phyloP scores from a whole-genome alignment of 305 asterid genomes.

The Fraxinus dipetala region DNA sequence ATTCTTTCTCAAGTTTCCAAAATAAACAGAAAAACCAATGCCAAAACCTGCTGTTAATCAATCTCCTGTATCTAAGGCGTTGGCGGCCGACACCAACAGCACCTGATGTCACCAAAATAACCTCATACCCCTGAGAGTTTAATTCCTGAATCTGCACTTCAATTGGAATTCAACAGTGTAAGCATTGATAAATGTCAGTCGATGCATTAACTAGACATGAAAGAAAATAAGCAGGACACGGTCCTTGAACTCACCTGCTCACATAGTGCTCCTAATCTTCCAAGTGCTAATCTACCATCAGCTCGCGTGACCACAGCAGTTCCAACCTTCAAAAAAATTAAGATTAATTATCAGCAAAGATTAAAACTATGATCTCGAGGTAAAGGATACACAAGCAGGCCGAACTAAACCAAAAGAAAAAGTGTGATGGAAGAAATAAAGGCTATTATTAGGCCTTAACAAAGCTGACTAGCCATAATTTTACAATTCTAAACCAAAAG shows the following conservation, averaged over 20 bases:
- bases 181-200: slow-evolving; percentile 18
- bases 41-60: slow-evolving; percentile 77
- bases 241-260: slow-evolving; percentile 66
- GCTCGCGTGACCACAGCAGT: slow-evolving; percentile 92
- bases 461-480: slow-evolving; percentile 1
- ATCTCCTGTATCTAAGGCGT: slow-evolving; percentile 73
- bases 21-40: neutral
- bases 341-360: slow-evolving; percentile 17
- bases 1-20: slow-evolving; percentile 13
- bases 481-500: neutral
- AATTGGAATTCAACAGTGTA: slow-evolving; percentile 23
- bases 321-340: slow-evolving; percentile 67
- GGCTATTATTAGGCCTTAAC: neutral
- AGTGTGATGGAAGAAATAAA: neutral
- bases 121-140: slow-evolving; percentile 77
- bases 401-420: slow-evolving; percentile 10
- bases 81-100: slow-evolving; percentile 98
- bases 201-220: slow-evolving; percentile 7
- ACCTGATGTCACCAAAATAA: slow-evolving; percentile 92
- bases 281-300: slow-evolving; percentile 90
- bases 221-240: neutral
- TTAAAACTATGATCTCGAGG: slow-evolving; percentile 8
- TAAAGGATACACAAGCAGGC: neutral
- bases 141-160: slow-evolving; percentile 78
- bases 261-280: slow-evolving; percentile 93